Conservation (phyloP, 2,329 filamentous ascomycete genomes). For the Fusarium proliferatum region DNA sequence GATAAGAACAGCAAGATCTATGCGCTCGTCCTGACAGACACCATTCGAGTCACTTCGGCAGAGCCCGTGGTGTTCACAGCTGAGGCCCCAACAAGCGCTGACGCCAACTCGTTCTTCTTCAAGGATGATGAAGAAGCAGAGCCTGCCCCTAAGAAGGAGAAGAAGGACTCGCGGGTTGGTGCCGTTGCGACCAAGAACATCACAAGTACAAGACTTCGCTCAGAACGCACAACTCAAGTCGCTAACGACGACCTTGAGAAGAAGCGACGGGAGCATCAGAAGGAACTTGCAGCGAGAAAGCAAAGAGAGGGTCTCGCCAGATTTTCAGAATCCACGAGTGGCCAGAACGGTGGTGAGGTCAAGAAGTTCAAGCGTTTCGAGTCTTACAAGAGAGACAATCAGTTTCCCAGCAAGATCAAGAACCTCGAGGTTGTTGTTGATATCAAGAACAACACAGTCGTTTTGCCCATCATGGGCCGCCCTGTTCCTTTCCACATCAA, state of each 20-base stretch:
- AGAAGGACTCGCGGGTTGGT: constrained; percentile 83
- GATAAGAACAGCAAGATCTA: constrained; percentile 92
- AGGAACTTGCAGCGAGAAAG: constrained; percentile 86
- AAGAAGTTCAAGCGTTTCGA: constrained; percentile 99
- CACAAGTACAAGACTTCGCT: constrained; percentile 90
- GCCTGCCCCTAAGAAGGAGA: constrained; percentile 89
- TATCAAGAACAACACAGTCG: constrained; percentile 86
- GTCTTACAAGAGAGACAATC: constrained; percentile 98
- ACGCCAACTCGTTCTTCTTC: constrained; percentile 98
- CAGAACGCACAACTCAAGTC: constrained; percentile 86
- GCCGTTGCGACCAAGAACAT: constrained; percentile 96
- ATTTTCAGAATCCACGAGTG: constrained; percentile 86
- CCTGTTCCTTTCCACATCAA: constrained; percentile 97
- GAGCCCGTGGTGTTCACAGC: constrained; percentile 92
- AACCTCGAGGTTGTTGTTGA: constrained; percentile 93
- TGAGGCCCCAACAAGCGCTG: constrained; percentile 89
- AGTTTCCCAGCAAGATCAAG: constrained; percentile 83
- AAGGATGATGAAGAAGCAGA: constrained; percentile 93
- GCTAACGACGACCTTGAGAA: constrained; percentile 88
- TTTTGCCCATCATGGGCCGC: constrained; percentile 96
- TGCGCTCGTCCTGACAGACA: constrained; percentile 91
- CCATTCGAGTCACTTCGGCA: constrained; percentile 83
- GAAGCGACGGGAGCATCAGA: constrained; percentile 89
- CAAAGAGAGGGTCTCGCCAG: constrained; percentile 87
- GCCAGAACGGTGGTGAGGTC: constrained; percentile 88